Base-by-base conservation (phyloP, 306 rosid genomes). In the Prunus mira region DNA sequence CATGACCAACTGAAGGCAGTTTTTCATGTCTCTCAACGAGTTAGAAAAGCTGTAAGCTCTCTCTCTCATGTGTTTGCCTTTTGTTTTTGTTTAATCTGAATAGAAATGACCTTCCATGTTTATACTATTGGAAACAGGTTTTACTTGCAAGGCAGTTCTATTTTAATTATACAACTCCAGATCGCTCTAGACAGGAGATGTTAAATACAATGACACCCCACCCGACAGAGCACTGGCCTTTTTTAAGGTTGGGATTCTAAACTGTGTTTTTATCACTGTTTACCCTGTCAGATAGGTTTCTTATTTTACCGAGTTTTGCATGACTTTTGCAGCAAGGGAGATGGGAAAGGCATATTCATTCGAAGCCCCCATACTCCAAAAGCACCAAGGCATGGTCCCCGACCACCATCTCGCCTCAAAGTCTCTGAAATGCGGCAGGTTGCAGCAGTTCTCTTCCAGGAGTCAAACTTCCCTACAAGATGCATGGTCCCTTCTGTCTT, bases 101-200 rank as follows among this genome's bases (percentile, higher is more conserved):
- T 28, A 41, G 69, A 57, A 34, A 77, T 77, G 43, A 19, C 71
- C 64, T 43, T 67, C 61, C 41, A 24, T 65, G 12, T 46, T 68
- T 20, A 28, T 71, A 8, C 43, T 67, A 5, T 65, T 71, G 49
- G 28, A 17, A 67, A 63, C 79, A 95, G 97, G 99, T 86, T 78
- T 49, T 88, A 58, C 54, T 84, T 73, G 99, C 99, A 66, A 90
- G 96, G 83, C 97, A 92, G 76, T 88, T 85, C 81, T 83, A 95
- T 88, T 95, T 95, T 78, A 90, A 95, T 80, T 92, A 84, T 81
- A 95, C 97, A 28, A 95, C 97, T 52, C 96, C 99, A 13, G 99
- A 95, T 81, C 97, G 97, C 64, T 87, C 91, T 69, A 83, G 97
- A 34, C 97, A 88, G 83, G 92, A 92, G 85, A 76, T 89, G 90